Evolutionary conservation across 148 eudicot species (phyloP), one percentile per base, ranked within the genome.

Genomic region (Nyssa sinensis): DNA sequence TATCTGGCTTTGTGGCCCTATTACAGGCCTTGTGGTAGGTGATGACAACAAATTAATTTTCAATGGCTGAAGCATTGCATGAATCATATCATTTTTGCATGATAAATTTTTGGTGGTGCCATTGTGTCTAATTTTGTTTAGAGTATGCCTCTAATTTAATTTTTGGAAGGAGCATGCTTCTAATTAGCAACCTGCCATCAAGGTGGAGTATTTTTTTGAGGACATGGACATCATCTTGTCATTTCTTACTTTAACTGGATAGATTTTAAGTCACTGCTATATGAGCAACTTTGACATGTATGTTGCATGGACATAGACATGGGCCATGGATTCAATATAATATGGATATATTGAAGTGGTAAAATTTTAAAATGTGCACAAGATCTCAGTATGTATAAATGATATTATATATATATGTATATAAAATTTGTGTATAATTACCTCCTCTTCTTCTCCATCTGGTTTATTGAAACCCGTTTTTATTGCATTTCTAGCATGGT

Each of bases 11-110:
- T 95, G 99, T 82, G 97, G 99, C 68, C 99, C 99, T 57, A 91
- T 95, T 74, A 93, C 99, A 60, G 99, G 99, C 73, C 97, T 95
- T 79, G 97, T 95, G 97, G 99, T 95, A 95, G 65, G 97, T 78
- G 66, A 72, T 64, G 51, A 74, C 64, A 27, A 21, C 29, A 51
- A 66, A 70, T 67, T 35, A 53, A 44, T 60, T 11, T 34, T 69
- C 61, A 41, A n/a, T 49, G 73, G 11, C 23, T 12, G 0, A 19
- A 59, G 21, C 51, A 25, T 58, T 16, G 8, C 14, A 16, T 33
- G 14, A 21, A 71, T 4, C 25, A n/a, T n/a, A 47, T 64, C 10
- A 27, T 2, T 21, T 35, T 34, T 76, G 51, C 32, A 12, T 31
- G 62, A 19, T 62, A 60, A 29, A 59, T 44, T 69, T 11, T 28